These are phyloP conservation scores for Geotrichum reessii DNA, from an alignment of 1,139 yeast species.

Conservation along the genomic window DNA sequence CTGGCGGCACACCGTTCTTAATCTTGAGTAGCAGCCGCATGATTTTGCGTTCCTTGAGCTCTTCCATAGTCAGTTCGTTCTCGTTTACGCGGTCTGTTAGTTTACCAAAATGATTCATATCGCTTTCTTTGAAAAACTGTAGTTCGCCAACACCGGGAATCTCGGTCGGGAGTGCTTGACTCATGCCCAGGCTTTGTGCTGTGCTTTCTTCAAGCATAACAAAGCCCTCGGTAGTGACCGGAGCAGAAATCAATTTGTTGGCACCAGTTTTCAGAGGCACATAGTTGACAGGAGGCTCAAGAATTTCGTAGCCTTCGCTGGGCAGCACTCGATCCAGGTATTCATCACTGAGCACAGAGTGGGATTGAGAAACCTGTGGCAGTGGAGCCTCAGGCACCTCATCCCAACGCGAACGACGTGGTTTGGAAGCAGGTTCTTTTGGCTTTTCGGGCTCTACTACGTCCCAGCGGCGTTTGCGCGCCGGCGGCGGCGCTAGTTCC, in stretches of 20 bases:
- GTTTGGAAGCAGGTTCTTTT: slow-evolving; percentile 21
- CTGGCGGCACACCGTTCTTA: slow-evolving; percentile 69
- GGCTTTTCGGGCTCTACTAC: slow-evolving; percentile 11
- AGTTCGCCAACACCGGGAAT: slow-evolving; percentile 61
- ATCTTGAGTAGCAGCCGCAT: slow-evolving; percentile 60
- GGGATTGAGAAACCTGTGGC: slow-evolving; percentile 39
- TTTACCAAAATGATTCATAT: slow-evolving; percentile 64
- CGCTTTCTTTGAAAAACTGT: slow-evolving; percentile 65
- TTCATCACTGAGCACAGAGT: slow-evolving; percentile 44
- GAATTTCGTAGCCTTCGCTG: slow-evolving; percentile 44
- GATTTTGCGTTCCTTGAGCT: slow-evolving; percentile 54
- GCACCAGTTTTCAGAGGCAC: slow-evolving; percentile 32
- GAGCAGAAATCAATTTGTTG: slow-evolving; percentile 34
- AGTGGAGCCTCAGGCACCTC: slow-evolving; percentile 12
- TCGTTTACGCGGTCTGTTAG: slow-evolving; percentile 42
- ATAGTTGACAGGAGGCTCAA: slow-evolving; percentile 47
- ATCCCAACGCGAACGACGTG: slow-evolving; percentile 26
- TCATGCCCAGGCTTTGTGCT: slow-evolving; percentile 28
- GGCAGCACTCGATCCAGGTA: slow-evolving; percentile 52
- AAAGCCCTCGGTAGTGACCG: slow-evolving; percentile 35
- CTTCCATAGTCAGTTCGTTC: slow-evolving; percentile 44
- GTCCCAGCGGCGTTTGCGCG: slow-evolving; percentile 19
- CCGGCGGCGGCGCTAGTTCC: slow-evolving; percentile 22
- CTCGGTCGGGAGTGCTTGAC: slow-evolving; percentile 43
- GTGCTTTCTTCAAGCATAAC: slow-evolving; percentile 33